Evolutionary conservation across 805 yeast species (phyloP).

Genomic region (Barnettozyma pratensis): DNA sequence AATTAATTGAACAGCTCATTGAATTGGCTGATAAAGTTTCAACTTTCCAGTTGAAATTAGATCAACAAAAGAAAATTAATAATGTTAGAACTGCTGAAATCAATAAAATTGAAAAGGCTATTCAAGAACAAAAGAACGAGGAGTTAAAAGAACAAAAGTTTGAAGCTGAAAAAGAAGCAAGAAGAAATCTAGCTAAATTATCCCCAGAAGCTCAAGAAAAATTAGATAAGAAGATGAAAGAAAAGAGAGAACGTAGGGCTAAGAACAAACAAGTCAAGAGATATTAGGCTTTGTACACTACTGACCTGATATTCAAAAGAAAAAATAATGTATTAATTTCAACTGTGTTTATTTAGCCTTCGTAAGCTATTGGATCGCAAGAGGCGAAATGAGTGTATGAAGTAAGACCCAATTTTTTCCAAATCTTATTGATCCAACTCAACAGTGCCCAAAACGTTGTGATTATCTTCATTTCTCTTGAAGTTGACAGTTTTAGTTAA

Average conservation of each 20-base stretch:
- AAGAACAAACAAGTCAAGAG: slow-evolving; percentile 34
- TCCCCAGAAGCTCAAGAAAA: slow-evolving; percentile 78
- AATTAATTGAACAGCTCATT: slow-evolving; percentile 51
- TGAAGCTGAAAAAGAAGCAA: slow-evolving; percentile 60
- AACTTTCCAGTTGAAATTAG: slow-evolving; percentile 57
- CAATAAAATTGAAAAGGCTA: slow-evolving; percentile 61
- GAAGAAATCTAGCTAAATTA: slow-evolving; percentile 50
- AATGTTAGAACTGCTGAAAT: slow-evolving; percentile 74
- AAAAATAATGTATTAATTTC: neutral
- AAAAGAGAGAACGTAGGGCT: slow-evolving; percentile 79
- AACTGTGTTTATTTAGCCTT: neutral
- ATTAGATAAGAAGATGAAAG: slow-evolving; percentile 70
- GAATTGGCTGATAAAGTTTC: slow-evolving; percentile 49
- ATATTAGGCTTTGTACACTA: slow-evolving; percentile 8
- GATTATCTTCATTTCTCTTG: slow-evolving; percentile 48
- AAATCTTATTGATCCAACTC: slow-evolving; percentile 37
- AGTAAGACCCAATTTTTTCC: slow-evolving; percentile 35
- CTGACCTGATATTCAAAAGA: too few species aligned
- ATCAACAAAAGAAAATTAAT: slow-evolving; percentile 68
- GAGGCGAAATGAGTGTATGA: slow-evolving; percentile 57
- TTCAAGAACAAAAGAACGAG: slow-evolving; percentile 63
- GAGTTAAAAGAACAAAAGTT: slow-evolving; percentile 64
- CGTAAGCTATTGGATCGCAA: slow-evolving; percentile 43
- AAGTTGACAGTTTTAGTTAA: slow-evolving; percentile 60
- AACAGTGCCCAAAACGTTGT: slow-evolving; percentile 46